Base-by-base conservation (phyloP, 2,329 filamentous ascomycete genomes). In the Lecanicillium sp. region DNA sequence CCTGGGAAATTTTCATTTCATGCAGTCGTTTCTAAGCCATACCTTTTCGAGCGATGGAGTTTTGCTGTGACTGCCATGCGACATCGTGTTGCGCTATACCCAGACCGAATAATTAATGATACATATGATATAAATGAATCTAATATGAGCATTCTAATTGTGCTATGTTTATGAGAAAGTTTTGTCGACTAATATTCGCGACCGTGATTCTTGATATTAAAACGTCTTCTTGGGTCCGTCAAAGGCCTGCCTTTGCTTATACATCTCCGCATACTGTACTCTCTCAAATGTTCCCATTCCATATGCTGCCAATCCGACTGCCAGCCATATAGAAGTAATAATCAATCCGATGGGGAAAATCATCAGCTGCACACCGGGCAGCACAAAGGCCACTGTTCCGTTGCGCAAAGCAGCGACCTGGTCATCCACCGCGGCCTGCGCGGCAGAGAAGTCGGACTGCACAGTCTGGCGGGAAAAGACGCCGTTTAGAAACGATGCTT, bases 311-410 rank as follows among this genome's bases (percentile, higher is more conserved):
- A 78, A 36, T 18, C 80, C 75, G 15, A 83, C 43, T 1, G 71
- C 45, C 2, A 76, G 57, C 80, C 83, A 88, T 11, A 72, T 51
- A 29, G 71, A 62, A 3, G 75, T 82, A 49, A 88, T 69, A 47
- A 85, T 63, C n/a, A 82, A 63, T 14, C 83, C 83, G 20, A 81
- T 64, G 7, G 83, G 83, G 58, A 84, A 80, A 43, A 86, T 75
- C 50, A 83, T 67, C 38, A 87, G 68, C 43, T 75, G 70, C 29
- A 76, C 70, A 32, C 83, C 83, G 0, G 83, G 83, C 2, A 88
- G 63, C 12, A 85, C 67, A 48, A 87, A 87, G 2, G 80, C 75
- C 9, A 73, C 66, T 12, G 68, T 72, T 45, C 69, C 68, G 50
- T 73, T 72, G 35, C 51, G 51, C 17, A 78, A 59, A 4, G 56